Conservation (phyloP, 1,284 basidiomycete genomes). For the Papiliotrema fonsecae region DNA sequence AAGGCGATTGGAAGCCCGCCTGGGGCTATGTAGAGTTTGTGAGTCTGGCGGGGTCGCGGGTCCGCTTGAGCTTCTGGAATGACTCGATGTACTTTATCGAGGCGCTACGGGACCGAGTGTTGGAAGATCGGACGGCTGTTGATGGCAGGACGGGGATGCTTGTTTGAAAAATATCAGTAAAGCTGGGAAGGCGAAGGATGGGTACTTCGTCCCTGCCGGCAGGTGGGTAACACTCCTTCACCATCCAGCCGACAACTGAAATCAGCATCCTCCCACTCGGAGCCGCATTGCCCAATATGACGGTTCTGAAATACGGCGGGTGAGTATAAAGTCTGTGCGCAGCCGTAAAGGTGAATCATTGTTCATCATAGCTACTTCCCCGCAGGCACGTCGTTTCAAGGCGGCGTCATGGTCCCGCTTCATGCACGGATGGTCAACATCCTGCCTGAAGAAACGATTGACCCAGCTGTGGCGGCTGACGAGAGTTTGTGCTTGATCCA, state of each 20-base stretch:
- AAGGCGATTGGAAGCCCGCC: conserved; percentile 27
- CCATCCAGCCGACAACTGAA: neutral
- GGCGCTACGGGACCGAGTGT: neutral
- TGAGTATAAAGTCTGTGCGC: conserved; percentile 10
- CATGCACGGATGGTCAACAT: conserved; percentile 37
- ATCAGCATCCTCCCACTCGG: conserved; percentile 32
- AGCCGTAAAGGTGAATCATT: neutral
- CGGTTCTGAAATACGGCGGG: conserved; percentile 35
- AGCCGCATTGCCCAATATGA: conserved; percentile 29
- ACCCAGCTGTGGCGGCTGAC: neutral
- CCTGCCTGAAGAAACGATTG: conserved; percentile 14
- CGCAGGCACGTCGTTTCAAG: conserved; percentile 34
- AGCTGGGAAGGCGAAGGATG: conserved; percentile 23
- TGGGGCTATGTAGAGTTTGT: conserved; percentile 35
- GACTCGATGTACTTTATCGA: too few species aligned
- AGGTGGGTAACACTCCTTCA: conserved; percentile 15
- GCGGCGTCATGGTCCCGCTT: conserved; percentile 32
- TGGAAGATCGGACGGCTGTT: too few species aligned
- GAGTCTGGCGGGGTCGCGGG: conserved; percentile 9
- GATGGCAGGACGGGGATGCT: conserved; percentile 24
- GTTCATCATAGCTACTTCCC: conserved; percentile 26
- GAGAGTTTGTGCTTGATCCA: conserved; percentile 21
- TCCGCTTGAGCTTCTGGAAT: too few species aligned
- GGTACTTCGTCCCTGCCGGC: conserved; percentile 33
- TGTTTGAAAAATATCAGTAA: conserved; percentile 28